Evolutionary conservation across 176 grass and related monocot genomes (phyloP), one percentile per base, ranked within the genome.

Genomic region (Triticum turgidum): DNA sequence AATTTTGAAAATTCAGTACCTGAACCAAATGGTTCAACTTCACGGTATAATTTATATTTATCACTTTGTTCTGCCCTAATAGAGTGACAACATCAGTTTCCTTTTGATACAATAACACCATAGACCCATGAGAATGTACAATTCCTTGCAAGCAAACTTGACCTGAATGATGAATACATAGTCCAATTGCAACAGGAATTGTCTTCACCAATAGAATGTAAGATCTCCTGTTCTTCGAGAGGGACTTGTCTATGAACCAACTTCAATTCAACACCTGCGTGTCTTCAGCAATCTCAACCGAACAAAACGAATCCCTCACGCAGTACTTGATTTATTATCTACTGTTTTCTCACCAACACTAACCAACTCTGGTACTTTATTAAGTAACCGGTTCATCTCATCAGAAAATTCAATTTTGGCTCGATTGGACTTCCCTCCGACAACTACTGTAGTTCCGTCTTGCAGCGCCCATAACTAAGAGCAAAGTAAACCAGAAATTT

Each of bases 401-500:
- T 90, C 88, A 63, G 83, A 83, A 83, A 99, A 99, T 85, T 99
- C 97, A 76, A 94, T 83, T 64, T 96, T 99, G 51, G 92, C 94
- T 62, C 97, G 71, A 78, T 99, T 96, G 9, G 94, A 94, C 85
- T 96, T 99, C 2, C 92, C 97, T 87, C 94, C 97, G 0, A 94
- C 73, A 4, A 92, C 76, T 15, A 99, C 92, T 69, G 87, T 94
- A 82, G 69, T 96, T 82, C 97, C 97, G 20, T 99, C 94, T 96
- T 99, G 97, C 45, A 99, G 38, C 25, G 97, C 97, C 97, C 97
- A 99, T 80, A 99, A 87, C 97, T 99, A 89, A 4, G 32, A 10
- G 85, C 22, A 47, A 56, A 87, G 18, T 11, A 61, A 80, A 24
- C 1, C 13, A 34, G 30, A 65, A 78, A 58, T 22, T 11, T 52